Percentiles rank a stretch among this genome's conserved stretches.
These are phyloP conservation scores for Astraeus odoratus DNA, from an alignment of 768 basidiomycete genomes.

Conservation along the genomic window DNA sequence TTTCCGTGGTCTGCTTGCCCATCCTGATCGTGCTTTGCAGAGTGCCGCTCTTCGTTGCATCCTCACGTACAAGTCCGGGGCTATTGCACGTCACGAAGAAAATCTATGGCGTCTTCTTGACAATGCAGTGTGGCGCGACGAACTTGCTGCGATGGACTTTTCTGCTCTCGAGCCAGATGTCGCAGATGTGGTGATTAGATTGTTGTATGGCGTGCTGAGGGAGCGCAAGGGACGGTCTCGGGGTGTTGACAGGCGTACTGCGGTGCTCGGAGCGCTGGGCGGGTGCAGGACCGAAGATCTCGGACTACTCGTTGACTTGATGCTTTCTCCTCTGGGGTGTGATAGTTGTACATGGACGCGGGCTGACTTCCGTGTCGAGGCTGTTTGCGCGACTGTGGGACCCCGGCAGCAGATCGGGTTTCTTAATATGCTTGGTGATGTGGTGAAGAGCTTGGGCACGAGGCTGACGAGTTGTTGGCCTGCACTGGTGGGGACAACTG, in stretches of 20 bases:
- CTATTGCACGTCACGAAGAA: conserved; percentile 49
- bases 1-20: conserved; percentile 72
- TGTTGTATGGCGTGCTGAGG: conserved; percentile 85
- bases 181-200: conserved; percentile 61
- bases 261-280: conserved; percentile 65
- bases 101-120: conserved; percentile 68
- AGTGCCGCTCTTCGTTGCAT: conserved; percentile 69
- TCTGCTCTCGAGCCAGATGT: conserved; percentile 49
- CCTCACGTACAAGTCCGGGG: conserved; percentile 71
- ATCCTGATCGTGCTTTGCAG: conserved; percentile 79
- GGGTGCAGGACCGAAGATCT: conserved; percentile 72
- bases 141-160: conserved; percentile 67
- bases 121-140: conserved; percentile 84
- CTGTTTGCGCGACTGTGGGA: conserved; percentile 27
- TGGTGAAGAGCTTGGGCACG: conserved; percentile 75
- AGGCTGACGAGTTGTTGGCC: conserved; percentile 69
- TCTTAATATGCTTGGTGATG: conserved; percentile 76
- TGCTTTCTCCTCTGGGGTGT: conserved; percentile 66
- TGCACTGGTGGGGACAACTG: conserved; percentile 57
- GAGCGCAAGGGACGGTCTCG: conserved; percentile 65
- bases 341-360: conserved; percentile 20
- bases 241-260: conserved; percentile 58
- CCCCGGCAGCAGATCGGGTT: conserved; percentile 78
- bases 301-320: conserved; percentile 72
- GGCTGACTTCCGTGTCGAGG: conserved; percentile 15